Percentiles rank a stretch among this genome's conserved stretches.
phyloP scores from a whole-genome alignment of 192 early-diverging fungal genomes.

The Podochytrium sp. region DNA sequence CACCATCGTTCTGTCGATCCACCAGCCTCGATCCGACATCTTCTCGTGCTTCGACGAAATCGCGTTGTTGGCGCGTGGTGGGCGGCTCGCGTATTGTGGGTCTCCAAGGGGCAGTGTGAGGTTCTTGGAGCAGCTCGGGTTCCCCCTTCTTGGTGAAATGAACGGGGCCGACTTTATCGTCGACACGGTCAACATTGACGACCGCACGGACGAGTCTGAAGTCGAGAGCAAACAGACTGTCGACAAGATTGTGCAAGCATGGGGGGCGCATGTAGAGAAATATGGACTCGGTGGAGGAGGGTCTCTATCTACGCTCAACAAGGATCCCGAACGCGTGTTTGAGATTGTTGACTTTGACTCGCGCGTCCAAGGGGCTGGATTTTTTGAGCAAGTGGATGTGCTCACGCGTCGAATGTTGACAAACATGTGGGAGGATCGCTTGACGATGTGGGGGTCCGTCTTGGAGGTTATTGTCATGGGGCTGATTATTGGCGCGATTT shows the following conservation, averaged over 20 bases:
- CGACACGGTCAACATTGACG: conserved; percentile 53
- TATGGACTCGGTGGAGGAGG: not conserved
- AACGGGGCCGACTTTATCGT: conserved; percentile 76
- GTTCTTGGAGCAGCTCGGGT: conserved; percentile 62
- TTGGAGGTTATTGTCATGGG: conserved; percentile 45
- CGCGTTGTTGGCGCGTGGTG: conserved; percentile 72
- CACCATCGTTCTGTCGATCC: conserved; percentile 82
- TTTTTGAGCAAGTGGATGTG: conserved; percentile 37
- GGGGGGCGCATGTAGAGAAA: conserved; percentile 3
- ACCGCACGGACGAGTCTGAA: conserved; percentile 37
- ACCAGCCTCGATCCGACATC: conserved; percentile 85
- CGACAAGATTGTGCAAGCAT: conserved; percentile 31
- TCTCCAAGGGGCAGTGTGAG: conserved; percentile 43
- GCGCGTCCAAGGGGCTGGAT: conserved; percentile 31
- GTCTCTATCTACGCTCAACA: conserved; percentile 40
- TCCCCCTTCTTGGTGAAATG: conserved; percentile 59
- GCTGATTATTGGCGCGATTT: conserved; percentile 42
- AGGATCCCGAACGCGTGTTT: conserved; percentile 52
- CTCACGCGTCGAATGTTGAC: conserved; percentile 29
- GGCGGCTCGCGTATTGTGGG: conserved; percentile 67
- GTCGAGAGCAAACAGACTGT: conserved; percentile 14
- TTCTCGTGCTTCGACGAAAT: conserved; percentile 84
- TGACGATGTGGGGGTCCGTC: conserved; percentile 49
- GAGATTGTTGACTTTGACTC: not conserved
- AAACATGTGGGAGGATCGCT: conserved; percentile 46